A percentile compares a stretch with the other conserved stretches of the same genome.
Conservation (phyloP, 768 basidiomycete genomes). For the Phaffia australis region DNA sequence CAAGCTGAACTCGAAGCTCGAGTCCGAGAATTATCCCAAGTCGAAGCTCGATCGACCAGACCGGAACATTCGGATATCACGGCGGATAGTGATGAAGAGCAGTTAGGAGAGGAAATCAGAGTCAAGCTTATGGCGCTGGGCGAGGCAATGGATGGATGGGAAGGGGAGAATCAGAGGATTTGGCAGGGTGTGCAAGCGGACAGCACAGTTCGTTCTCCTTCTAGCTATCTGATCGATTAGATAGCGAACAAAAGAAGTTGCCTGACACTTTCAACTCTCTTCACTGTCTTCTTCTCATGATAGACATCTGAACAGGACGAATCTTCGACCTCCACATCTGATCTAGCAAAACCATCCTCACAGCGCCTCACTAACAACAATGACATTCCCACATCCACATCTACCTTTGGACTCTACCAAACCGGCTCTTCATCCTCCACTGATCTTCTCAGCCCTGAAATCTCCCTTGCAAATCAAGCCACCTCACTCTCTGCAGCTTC, state of each 20-base stretch:
- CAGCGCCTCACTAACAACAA: neutral
- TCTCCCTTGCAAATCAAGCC: constrained; percentile 7
- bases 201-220: constrained; percentile 29
- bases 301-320: constrained; percentile 5
- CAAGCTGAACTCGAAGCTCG: constrained; percentile 85
- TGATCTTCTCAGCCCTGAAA: constrained; percentile 1
- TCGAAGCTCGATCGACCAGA: constrained; percentile 41
- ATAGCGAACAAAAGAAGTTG: neutral
- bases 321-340: neutral
- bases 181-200: constrained; percentile 30
- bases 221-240: constrained; percentile 16
- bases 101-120: constrained; percentile 30
- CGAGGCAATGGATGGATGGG: constrained; percentile 34
- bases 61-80: neutral
- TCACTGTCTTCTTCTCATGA: constrained; percentile 28
- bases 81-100: constrained; percentile 32
- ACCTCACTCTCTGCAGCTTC: constrained; percentile 10
- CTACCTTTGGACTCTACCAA: neutral
- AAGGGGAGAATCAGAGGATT: constrained; percentile 35
- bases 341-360: neutral
- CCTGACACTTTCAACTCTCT: constrained; percentile 15
- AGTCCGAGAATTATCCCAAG: constrained; percentile 55
- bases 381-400: neutral
- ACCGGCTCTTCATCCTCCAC: neutral
- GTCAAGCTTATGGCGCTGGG: constrained; percentile 32